Evolutionary conservation across 192 early-diverging fungal species (phyloP), one percentile per base, ranked within the genome.

Genomic region (Oehlia diaphana): DNA sequence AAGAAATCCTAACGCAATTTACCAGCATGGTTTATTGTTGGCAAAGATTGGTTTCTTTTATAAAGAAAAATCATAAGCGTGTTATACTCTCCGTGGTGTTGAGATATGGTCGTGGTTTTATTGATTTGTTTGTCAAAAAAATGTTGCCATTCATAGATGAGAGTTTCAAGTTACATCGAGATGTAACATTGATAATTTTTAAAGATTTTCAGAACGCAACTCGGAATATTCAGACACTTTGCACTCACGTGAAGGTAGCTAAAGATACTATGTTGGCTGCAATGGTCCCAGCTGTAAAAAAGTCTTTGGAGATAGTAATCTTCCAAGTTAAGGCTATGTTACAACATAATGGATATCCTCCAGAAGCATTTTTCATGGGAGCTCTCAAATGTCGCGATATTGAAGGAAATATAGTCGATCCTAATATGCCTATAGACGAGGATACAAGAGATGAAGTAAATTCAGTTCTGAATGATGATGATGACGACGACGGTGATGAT

Each of bases 341-440:
- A 79, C 90, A 87, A 33, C 88, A 92, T 79, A 93, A 95, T 73
- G 89, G 90, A 70, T 87, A 79, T 63, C 79, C 89, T 47, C 79
- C 76, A 5, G 90, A 75, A 74, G 84, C 77, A 44, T 85, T 90
- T 28, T 83, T 82, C 19, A 33, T 88, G 76, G 89, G 86, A 33
- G 89, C 89, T 73, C 84, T 95, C 13, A 95, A 93, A 74, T 92
- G 92, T 79, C 87, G 94, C 16, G 92, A 94, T 80, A 78, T 95
- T 63, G 83, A 84, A 2, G 93, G 93, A 50, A 85, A 86, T 21
- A 85, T 90, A 72, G 88, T 95, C n/a, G 87, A 91, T 35, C 92
- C 94, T 5, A 75, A 86, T 67, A 65, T 84, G 0, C 82, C 80
- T n/a, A 49, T 5, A 23, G 69, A 62, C 3, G 47, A 65, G 39